A percentile compares a stretch with the other conserved stretches of the same genome.
phyloP scores from a whole-genome alignment of 2,329 filamentous ascomycete species.

The Fulvia fulva region DNA sequence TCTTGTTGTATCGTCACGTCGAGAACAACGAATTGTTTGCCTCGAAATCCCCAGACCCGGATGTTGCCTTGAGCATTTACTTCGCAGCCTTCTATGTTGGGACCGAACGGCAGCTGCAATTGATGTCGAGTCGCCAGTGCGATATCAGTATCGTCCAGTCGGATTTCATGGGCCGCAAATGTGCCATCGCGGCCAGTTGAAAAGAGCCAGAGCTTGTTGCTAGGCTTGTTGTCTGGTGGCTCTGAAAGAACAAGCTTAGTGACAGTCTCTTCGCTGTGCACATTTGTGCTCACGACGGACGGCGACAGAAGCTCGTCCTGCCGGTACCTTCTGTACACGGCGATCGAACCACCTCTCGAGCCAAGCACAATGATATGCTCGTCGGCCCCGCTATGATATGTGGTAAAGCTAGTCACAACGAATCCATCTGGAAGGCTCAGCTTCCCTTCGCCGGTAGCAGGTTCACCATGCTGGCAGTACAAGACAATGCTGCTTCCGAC shows the following conservation, averaged over 20 bases:
- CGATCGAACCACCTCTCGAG: constrained; percentile 53
- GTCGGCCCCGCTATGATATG: not conserved
- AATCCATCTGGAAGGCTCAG: constrained; percentile 40
- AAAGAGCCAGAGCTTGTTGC: constrained; percentile 51
- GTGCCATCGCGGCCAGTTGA: constrained; percentile 74
- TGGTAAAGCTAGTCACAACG: constrained; percentile 49
- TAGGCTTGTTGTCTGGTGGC: not conserved
- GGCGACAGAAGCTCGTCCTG: not conserved
- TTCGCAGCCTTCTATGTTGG: constrained; percentile 70
- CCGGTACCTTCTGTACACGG: constrained; percentile 29
- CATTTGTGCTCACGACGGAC: constrained; percentile 19
- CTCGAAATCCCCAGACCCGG: constrained; percentile 74
- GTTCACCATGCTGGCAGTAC: not conserved
- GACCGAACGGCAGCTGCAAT: constrained; percentile 65
- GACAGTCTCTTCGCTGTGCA: constrained; percentile 60
- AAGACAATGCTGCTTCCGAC: constrained; percentile 36
- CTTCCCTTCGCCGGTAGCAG: not conserved
- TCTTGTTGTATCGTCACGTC: constrained; percentile 69
- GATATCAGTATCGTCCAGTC: constrained; percentile 24
- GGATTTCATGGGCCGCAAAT: constrained; percentile 59
- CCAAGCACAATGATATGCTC: constrained; percentile 43
- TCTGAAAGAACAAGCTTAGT: constrained; percentile 55
- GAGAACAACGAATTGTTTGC: constrained; percentile 76
- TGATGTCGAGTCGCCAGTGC: constrained; percentile 61
- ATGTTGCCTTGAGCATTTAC: constrained; percentile 55